A percentile compares a stretch with the other conserved stretches of the same genome.
Conservation (phyloP, 1,284 basidiomycete species). For the Moesziomyces antarcticus region DNA sequence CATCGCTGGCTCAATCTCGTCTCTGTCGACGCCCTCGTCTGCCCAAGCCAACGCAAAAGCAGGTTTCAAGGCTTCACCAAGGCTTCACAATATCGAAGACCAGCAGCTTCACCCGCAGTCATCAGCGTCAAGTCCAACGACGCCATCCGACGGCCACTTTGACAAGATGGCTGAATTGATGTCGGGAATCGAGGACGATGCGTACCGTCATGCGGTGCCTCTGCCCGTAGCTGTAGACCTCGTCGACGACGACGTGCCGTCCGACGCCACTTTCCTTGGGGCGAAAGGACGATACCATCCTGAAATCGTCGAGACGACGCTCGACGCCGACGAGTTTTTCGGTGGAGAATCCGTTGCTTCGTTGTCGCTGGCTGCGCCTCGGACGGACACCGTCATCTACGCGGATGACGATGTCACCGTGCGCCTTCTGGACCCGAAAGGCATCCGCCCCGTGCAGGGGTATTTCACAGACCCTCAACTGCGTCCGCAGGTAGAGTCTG, state of each 20-base stretch:
- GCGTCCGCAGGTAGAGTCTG: conserved; percentile 28
- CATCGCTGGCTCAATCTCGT: conserved; percentile 10
- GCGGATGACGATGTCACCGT: conserved; percentile 84
- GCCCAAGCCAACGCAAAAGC: background rate
- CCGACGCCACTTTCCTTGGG: conserved; percentile 86
- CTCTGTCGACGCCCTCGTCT: background rate
- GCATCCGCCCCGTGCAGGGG: conserved; percentile 69
- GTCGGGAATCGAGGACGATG: conserved; percentile 83
- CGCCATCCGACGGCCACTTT: background rate
- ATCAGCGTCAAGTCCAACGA: background rate
- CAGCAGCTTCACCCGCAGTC: background rate
- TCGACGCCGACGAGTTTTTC: conserved; percentile 72
- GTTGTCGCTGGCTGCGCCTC: conserved; percentile 36
- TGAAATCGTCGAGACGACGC: conserved; percentile 74
- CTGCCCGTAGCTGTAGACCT: conserved; percentile 81
- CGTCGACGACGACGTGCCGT: conserved; percentile 89
- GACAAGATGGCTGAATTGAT: conserved; percentile 28
- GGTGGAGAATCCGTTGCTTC: conserved; percentile 63
- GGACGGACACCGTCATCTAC: conserved; percentile 72
- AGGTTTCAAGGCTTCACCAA: background rate
- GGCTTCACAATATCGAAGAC: background rate
- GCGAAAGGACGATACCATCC: conserved; percentile 70
- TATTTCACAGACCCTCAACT: conserved; percentile 54
- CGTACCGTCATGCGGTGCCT: conserved; percentile 78
- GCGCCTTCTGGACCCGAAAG: conserved; percentile 75